Base-by-base conservation (phyloP, 176 grass and related monocot genomes). In the Puya raimondii region DNA sequence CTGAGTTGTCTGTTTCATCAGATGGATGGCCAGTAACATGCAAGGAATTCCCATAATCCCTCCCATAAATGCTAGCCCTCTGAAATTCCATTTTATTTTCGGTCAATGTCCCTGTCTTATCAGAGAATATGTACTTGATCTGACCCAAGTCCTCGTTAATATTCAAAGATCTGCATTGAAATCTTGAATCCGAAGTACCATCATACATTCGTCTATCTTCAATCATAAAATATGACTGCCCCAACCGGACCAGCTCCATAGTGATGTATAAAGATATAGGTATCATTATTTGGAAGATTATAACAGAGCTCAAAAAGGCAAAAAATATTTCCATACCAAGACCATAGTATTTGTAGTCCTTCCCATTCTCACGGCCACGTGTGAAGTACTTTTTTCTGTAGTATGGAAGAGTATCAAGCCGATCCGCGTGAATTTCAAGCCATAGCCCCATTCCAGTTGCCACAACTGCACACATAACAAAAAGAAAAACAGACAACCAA, bases 281-380 rank as follows among this genome's bases (percentile, higher is more conserved):
- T 77, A 99, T 99, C 95, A 99, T 99, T 78, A 99, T 99, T 82
- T 99, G 95, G 80, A 99, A 99, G 72, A 99, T 92, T 70, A 99
- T 99, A 70, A 99, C 87, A 85, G 95, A 99, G 77, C 95, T 99
- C 72, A 99, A 75, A 84, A 99, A 99, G 74, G 95, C 93, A 80
- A 99, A 99, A 79, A 99, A 99, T 83, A 91, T 93, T 78, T 99
- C 90, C 80, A 99, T 78, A 51, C 80, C 74, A 52, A 99, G 78
- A 48, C 90, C 95, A 84, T 99, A 99, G 49, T 90, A 99, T 74
- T 88, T 90, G 70, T 78, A 99, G 80, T 88, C 85, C 74, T 99
- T 94, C 69, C 95, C 86, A 78, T 99, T 84, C 17, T 88, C 82
- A 16, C 68, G 72, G 18, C 82, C 95, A 78, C 85, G 74, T 25